These are phyloP conservation scores for Aphanomyces stellatus DNA, from an alignment of 352 stramenopile species.

Conservation along the genomic window DNA sequence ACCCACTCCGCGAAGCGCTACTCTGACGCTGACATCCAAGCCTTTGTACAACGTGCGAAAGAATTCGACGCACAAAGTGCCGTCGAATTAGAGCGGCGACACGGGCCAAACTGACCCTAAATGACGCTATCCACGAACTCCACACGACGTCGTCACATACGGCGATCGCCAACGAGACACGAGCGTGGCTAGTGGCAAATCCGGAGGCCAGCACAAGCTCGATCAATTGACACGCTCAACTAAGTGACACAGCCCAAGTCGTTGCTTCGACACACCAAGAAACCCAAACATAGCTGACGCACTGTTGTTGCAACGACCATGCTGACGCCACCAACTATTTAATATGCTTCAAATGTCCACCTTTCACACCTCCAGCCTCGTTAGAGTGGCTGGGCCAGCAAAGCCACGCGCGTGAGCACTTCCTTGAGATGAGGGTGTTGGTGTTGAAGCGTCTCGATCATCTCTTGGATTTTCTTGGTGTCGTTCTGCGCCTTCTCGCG, in stretches of 20 bases:
- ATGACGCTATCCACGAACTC: too few species aligned
- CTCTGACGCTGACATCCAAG: too few species aligned
- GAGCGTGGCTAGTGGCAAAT: too few species aligned
- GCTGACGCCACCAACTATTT: not conserved
- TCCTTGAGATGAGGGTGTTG: slow-evolving; percentile 73
- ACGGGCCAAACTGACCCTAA: too few species aligned
- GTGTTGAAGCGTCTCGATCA: slow-evolving; percentile 48
- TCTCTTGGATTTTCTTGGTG: slow-evolving; percentile 44
- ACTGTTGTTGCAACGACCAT: not conserved
- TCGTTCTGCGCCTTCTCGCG: slow-evolving; percentile 37
- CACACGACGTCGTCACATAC: too few species aligned
- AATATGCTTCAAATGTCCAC: not conserved
- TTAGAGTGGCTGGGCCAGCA: slow-evolving; percentile 35
- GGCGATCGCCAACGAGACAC: too few species aligned
- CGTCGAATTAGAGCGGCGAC: too few species aligned
- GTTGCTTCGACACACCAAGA: not conserved
- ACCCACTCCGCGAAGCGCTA: too few species aligned
- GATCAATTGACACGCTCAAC: too few species aligned
- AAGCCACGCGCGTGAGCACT: slow-evolving; percentile 67
- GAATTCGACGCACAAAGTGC: too few species aligned
- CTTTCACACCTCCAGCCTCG: not conserved
- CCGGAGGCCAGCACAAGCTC: too few species aligned
- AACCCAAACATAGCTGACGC: not conserved
- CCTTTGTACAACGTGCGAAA: too few species aligned
- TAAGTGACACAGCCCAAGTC: not conserved